Conservation (phyloP, 2,329 filamentous ascomycete genomes). For the Penicillium hesseltinei region DNA sequence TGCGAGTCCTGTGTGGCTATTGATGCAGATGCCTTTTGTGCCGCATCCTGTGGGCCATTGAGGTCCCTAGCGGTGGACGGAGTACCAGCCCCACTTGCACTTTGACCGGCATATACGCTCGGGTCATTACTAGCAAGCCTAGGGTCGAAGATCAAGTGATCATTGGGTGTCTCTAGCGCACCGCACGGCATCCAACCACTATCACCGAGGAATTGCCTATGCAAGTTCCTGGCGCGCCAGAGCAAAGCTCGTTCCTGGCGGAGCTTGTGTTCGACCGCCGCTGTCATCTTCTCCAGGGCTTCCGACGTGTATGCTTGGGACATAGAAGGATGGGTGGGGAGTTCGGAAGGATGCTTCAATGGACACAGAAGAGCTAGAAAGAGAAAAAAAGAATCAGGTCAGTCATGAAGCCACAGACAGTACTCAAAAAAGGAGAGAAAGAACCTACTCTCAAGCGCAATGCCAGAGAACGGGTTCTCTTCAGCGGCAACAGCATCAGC, state of each 20-base stretch:
- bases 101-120: conserved; percentile 16
- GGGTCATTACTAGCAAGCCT: conserved; percentile 19
- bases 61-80: conserved; percentile 12
- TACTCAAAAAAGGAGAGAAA: not conserved
- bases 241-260: conserved; percentile 57
- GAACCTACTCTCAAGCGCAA: conserved; percentile 55
- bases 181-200: conserved; percentile 59
- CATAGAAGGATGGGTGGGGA: conserved; percentile 59
- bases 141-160: conserved; percentile 49
- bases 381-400: conserved; percentile 3
- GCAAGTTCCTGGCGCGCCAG: conserved; percentile 57
- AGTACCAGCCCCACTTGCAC: conserved; percentile 15
- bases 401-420: conserved; percentile 6
- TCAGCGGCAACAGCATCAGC: conserved; percentile 58
- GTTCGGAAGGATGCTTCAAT: conserved; percentile 60
- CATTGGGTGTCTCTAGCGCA: conserved; percentile 51
- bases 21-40: conserved; percentile 9
- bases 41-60: conserved; percentile 13
- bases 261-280: conserved; percentile 56
- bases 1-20: conserved; percentile 10
- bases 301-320: conserved; percentile 59
- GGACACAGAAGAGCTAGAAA: conserved; percentile 56
- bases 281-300: conserved; percentile 57
- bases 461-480: conserved; percentile 61
- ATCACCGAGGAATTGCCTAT: conserved; percentile 60